Evolutionary conservation across 768 basidiomycete genomes (phyloP).

Genomic region (Dioszegia aurantiaca): DNA sequence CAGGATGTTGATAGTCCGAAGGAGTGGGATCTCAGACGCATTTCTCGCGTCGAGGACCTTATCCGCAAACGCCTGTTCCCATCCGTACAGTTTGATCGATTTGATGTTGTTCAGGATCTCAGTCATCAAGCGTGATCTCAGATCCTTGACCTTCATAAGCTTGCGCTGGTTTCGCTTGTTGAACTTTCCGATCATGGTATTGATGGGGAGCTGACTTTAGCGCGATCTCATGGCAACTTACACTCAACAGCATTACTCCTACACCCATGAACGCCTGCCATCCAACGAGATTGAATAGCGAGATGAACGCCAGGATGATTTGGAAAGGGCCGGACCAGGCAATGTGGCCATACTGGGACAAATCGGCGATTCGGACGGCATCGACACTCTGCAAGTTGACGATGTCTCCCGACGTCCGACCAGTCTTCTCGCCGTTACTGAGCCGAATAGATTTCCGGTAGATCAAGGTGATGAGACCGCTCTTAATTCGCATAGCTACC

Average conservation of each 20-base stretch:
- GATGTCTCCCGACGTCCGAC: slow-evolving; percentile 80
- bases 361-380: slow-evolving; percentile 49
- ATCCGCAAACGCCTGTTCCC: slow-evolving; percentile 86
- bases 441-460: slow-evolving; percentile 83
- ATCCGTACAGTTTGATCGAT: slow-evolving; percentile 68
- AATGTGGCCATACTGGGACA: slow-evolving; percentile 64
- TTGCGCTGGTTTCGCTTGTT: slow-evolving; percentile 65
- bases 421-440: slow-evolving; percentile 74
- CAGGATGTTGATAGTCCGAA: slow-evolving; percentile 75
- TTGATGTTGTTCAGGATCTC: slow-evolving; percentile 91
- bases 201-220: slow-evolving; percentile 33
- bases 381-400: slow-evolving; percentile 87
- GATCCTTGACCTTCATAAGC: slow-evolving; percentile 91
- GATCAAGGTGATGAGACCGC: slow-evolving; percentile 78
- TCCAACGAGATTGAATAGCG: slow-evolving; percentile 82
- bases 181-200: slow-evolving; percentile 38
- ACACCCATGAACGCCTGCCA: slow-evolving; percentile 90
- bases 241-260: slow-evolving; percentile 75
- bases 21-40: slow-evolving; percentile 60
- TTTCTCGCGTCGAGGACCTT: slow-evolving; percentile 66
- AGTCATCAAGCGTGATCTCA: slow-evolving; percentile 66
- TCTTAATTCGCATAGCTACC: slow-evolving; percentile 77
- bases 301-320: slow-evolving; percentile 84
- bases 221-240: slow-evolving; percentile 54
- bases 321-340: slow-evolving; percentile 77